Evolutionary conservation across 148 eudicot genomes (phyloP).

Genomic region (Silene latifolia): DNA sequence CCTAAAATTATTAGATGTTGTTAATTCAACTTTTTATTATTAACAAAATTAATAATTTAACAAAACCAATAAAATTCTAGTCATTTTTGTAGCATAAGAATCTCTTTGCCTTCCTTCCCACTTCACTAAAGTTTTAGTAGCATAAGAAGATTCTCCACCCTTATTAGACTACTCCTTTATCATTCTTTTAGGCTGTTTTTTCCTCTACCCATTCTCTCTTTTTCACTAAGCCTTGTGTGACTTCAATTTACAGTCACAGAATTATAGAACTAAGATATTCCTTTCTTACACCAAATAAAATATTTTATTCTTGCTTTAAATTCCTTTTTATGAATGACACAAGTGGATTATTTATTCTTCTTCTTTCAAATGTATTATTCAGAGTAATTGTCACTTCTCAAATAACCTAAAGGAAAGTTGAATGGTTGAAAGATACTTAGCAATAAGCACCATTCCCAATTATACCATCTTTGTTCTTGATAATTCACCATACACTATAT

Average conservation of each 20-base stretch:
- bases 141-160: conserved; percentile 62
- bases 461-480: background rate
- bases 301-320: conserved; percentile 42
- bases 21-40: no score
- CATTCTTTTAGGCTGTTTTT: conserved; percentile 43
- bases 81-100: conserved; percentile 33
- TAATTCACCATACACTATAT: conserved; percentile 9
- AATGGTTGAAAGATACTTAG: conserved; percentile 55
- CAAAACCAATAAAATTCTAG: background rate
- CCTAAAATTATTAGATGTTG: no score
- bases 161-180: conserved; percentile 35
- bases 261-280: conserved; percentile 49
- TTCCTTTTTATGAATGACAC: conserved; percentile 33
- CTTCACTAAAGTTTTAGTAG: conserved; percentile 70
- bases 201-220: conserved; percentile 14
- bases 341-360: conserved; percentile 51
- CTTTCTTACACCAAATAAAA: conserved; percentile 36
- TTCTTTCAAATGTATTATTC: conserved; percentile 28
- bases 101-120: conserved; percentile 72
- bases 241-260: conserved; percentile 56
- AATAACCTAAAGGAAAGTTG: conserved; percentile 47
- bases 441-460: conserved; percentile 35
- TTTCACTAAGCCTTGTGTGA: conserved; percentile 29
- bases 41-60: no score
- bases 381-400: conserved; percentile 38